These are phyloP conservation scores for Exophiala lecanii-corni DNA, from an alignment of 2,329 filamentous ascomycete genomes.

Conservation along the genomic window DNA sequence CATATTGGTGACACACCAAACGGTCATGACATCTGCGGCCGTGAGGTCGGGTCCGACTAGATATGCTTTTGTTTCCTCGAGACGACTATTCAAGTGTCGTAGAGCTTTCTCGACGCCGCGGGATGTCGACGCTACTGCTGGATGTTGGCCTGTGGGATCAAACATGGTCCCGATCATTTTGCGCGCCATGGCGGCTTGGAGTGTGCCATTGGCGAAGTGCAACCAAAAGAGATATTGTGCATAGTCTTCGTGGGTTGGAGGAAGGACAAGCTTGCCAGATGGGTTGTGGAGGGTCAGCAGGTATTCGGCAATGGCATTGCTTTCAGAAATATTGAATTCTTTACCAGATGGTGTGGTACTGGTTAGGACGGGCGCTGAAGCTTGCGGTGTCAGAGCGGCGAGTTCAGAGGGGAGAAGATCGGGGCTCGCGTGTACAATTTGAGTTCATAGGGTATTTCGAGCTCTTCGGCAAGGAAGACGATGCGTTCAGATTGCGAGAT, in stretches of 20 bases:
- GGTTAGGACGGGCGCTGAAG: constrained; percentile 57
- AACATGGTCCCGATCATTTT: constrained; percentile 37
- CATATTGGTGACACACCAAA: constrained; percentile 59
- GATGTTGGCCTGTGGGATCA: constrained; percentile 29
- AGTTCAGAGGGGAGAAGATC: constrained; percentile 34
- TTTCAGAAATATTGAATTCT: constrained; percentile 52
- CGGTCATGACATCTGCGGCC: constrained; percentile 61
- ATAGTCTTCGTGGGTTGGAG: constrained; percentile 47
- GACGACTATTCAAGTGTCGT: constrained; percentile 44
- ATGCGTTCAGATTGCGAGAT: constrained; percentile 61
- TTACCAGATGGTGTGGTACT: constrained; percentile 33
- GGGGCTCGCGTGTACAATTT: constrained; percentile 46
- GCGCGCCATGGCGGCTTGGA: constrained; percentile 39
- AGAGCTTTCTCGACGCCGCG: constrained; percentile 39
- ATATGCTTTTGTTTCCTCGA: constrained; percentile 45
- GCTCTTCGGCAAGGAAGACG: constrained; percentile 62
- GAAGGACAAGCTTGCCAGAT: constrained; percentile 45
- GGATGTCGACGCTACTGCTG: constrained; percentile 29
- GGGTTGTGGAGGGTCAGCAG: constrained; percentile 52
- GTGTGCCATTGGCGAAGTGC: constrained; percentile 51
- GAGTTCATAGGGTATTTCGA: constrained; percentile 51
- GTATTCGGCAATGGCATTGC: constrained; percentile 58
- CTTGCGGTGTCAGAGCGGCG: constrained; percentile 47
- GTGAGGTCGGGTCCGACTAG: constrained; percentile 60
- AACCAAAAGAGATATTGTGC: constrained; percentile 62